Evolutionary conservation across 2,329 filamentous ascomycete species (phyloP), one percentile per base, ranked within the genome.

Genomic region (Epichloe amarillans): DNA sequence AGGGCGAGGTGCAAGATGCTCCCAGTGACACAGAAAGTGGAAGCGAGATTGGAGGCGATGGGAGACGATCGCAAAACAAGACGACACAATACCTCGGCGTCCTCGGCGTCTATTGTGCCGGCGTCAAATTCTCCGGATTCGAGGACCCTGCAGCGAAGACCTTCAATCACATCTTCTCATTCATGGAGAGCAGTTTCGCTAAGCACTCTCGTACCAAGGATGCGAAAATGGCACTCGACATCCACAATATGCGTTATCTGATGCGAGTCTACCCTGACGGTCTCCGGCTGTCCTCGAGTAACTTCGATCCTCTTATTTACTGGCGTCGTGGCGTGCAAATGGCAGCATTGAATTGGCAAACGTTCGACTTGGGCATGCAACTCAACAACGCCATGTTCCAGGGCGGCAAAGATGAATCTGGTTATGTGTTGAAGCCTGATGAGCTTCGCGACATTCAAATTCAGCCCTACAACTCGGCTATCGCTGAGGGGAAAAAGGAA

Each of bases 341-440:
- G 91, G 89, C 86, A 14, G 93, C 93, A 0, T 75, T 97, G 55
- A 98, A 98, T 69, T 97, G 93, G 91, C 93, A 98, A 69, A 97
- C 90, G 0, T 96, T 94, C 62, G 93, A 97, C 63, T 76, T 94
- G 17, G 88, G 90, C 44, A 93, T 96, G 79, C 91, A 97, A 64
- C 77, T 97, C 66, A 97, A 97, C 64, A 86, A 93, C 58, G 93
- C 93, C 61, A 97, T 98, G 93, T 98, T 96, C 64, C 86, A 89
- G 45, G 87, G 88, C 52, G 88, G 88, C 42, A 83, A 79, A 12
- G 93, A 96, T 68, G 80, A 82, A 51, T 87, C 86, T 3, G 93
- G 93, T 43, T 98, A 97, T 61, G 89, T 97, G 14, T 77, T 96
- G 49, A 98, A 98, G 71, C 91, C 93, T 19, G 79, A 83, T 37